These are phyloP conservation scores for Pholiota conissans DNA, from an alignment of 768 basidiomycete species.

Conservation along the genomic window DNA sequence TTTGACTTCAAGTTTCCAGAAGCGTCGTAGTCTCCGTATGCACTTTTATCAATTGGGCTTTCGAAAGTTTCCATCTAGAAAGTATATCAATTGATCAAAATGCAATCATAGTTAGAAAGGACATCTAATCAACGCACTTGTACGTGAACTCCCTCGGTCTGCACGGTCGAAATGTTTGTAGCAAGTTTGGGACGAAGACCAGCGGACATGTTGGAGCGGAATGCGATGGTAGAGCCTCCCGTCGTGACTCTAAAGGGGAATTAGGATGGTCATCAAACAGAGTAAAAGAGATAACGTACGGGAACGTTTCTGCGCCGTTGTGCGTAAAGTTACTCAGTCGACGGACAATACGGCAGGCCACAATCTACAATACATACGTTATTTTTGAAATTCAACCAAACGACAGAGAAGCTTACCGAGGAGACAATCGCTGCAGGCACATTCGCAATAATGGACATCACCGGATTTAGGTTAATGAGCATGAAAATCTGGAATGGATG, in stretches of 20 bases:
- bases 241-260: slow-evolving; percentile 32
- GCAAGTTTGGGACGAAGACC: slow-evolving; percentile 33
- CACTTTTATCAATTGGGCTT: slow-evolving; percentile 38
- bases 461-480: slow-evolving; percentile 66
- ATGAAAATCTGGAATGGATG: slow-evolving; percentile 46
- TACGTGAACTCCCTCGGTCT: slow-evolving; percentile 57
- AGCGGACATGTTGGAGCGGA: slow-evolving; percentile 42
- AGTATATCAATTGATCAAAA: slow-evolving; percentile 4
- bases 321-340: slow-evolving; percentile 59
- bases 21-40: slow-evolving; percentile 54
- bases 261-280: slow-evolving; percentile 1
- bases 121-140: slow-evolving; percentile 38
- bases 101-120: not conserved
- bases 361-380: slow-evolving; percentile 46
- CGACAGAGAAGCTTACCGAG: slow-evolving; percentile 42
- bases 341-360: slow-evolving; percentile 60
- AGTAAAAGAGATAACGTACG: slow-evolving; percentile 36
- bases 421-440: slow-evolving; percentile 71
- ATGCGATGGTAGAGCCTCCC: slow-evolving; percentile 59
- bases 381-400: not conserved
- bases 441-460: slow-evolving; percentile 74
- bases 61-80: slow-evolving; percentile 68
- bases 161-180: slow-evolving; percentile 33
- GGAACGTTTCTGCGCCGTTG: slow-evolving; percentile 49
- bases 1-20: slow-evolving; percentile 53